Percentiles rank a stretch among this genome's conserved stretches.
phyloP scores from a whole-genome alignment of 768 basidiomycete genomes.

The Mycena latifolia region DNA sequence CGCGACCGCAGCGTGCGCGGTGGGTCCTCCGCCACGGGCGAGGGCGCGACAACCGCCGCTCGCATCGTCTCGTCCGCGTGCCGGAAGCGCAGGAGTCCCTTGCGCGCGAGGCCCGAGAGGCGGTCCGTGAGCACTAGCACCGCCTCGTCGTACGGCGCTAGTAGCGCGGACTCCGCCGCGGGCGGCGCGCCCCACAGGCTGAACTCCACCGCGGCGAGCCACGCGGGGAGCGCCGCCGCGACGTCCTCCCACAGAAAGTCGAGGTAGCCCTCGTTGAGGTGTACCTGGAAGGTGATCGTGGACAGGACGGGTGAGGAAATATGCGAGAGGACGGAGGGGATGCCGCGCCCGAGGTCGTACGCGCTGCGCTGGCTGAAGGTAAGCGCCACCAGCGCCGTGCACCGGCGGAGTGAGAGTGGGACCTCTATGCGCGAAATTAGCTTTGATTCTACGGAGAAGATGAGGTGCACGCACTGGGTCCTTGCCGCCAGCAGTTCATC shows the following conservation, averaged over 20 bases:
- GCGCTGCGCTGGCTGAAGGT: conserved; percentile 27
- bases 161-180: background rate
- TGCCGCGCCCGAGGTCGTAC: conserved; percentile 8
- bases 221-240: conserved; percentile 3
- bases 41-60: too few relatives aligned
- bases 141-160: conserved; percentile 17
- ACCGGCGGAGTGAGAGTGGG: conserved; percentile 11
- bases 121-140: conserved; percentile 9
- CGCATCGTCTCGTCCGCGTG: conserved; percentile 4
- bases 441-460: too few relatives aligned
- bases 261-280: conserved; percentile 8
- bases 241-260: conserved; percentile 28
- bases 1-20: too few relatives aligned
- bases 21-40: too few relatives aligned
- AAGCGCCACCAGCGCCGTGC: conserved; percentile 5
- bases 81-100: conserved; percentile 8
- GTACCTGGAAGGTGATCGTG: conserved; percentile 20
- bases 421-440: conserved; percentile 1
- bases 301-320: background rate
- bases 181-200: conserved; percentile 14
- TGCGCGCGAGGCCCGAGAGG: background rate
- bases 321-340: conserved; percentile 18
- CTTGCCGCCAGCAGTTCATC: background rate
- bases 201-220: conserved; percentile 1
- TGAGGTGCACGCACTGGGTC: background rate